Conservation (phyloP, 1,139 yeast species). For the Taphrina flavorubra region DNA sequence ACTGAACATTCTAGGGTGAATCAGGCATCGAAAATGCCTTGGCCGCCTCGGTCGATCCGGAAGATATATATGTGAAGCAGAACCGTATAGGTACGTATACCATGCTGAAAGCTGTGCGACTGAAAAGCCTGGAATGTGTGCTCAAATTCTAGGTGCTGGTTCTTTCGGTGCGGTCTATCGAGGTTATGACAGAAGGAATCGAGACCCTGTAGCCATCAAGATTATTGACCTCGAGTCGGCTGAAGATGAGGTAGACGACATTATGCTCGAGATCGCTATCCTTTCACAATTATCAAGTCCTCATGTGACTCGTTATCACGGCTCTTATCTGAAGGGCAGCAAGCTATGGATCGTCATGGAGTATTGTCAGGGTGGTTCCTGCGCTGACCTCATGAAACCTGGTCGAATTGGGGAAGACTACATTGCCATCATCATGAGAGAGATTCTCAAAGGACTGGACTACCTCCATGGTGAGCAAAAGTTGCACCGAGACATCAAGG, state of each 20-base stretch:
- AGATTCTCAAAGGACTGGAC: conserved; percentile 67
- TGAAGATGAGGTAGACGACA: conserved; percentile 70
- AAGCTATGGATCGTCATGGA: conserved; percentile 91
- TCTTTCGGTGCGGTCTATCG: conserved; percentile 85
- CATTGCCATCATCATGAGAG: conserved; percentile 64
- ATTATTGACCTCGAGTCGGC: conserved; percentile 75
- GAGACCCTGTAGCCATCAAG: conserved; percentile 72
- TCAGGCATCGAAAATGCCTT: neutral
- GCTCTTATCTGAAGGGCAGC: conserved; percentile 66
- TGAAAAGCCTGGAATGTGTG: neutral
- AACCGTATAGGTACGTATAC: conserved; percentile 36
- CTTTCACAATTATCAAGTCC: conserved; percentile 69
- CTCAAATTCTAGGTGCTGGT: conserved; percentile 65
- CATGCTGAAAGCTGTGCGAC: too few species aligned
- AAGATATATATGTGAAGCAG: conserved; percentile 40
- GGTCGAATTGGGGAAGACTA: conserved; percentile 63
- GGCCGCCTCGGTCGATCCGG: conserved; percentile 79
- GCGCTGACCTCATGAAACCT: conserved; percentile 70
- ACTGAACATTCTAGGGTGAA: neutral
- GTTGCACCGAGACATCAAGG: conserved; percentile 85
- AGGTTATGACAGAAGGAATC: conserved; percentile 54
- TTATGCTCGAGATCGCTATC: conserved; percentile 77
- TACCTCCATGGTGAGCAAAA: conserved; percentile 74
- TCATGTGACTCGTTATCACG: conserved; percentile 57
- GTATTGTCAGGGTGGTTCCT: conserved; percentile 89